Conservation (phyloP, 192 early-diverging fungal species). For the Spizellomyces sp. region DNA sequence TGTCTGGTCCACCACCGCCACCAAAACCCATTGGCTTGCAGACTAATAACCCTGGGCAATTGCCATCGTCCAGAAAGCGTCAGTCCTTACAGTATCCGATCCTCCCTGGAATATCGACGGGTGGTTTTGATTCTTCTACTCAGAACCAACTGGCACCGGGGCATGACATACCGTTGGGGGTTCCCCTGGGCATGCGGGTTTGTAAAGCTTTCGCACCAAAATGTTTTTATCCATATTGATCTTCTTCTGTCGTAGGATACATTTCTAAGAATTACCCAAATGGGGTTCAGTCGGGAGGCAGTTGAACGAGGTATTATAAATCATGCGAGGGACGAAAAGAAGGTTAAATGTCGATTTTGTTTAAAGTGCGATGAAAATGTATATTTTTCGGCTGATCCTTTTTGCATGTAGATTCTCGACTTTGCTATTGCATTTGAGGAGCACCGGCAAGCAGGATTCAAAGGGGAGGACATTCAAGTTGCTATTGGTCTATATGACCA, state of each 20-base stretch:
- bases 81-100: slow-evolving; percentile 17
- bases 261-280: slow-evolving; percentile 11
- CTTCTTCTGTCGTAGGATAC: slow-evolving; percentile 4
- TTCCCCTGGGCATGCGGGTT: too few relatives aligned
- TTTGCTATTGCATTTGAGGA: slow-evolving; percentile 18
- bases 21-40: slow-evolving; percentile 13
- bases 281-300: slow-evolving; percentile 25
- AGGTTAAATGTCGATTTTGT: slow-evolving; percentile 9
- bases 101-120: neutral
- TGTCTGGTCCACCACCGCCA: slow-evolving; percentile 10
- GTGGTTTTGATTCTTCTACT: neutral
- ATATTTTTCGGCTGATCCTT: neutral
- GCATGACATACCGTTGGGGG: too few relatives aligned
- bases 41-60: neutral
- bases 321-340: slow-evolving; percentile 23
- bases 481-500: slow-evolving; percentile 6
- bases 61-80: neutral
- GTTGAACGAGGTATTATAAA: slow-evolving; percentile 13
- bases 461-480: slow-evolving; percentile 1
- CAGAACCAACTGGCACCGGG: neutral
- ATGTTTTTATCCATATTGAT: too few relatives aligned
- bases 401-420: slow-evolving; percentile 2
- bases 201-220: too few relatives aligned
- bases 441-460: slow-evolving; percentile 9
- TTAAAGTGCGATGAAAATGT: neutral